These are phyloP conservation scores for Candida tibetensis DNA, from an alignment of 805 yeast species.

Conservation along the genomic window DNA sequence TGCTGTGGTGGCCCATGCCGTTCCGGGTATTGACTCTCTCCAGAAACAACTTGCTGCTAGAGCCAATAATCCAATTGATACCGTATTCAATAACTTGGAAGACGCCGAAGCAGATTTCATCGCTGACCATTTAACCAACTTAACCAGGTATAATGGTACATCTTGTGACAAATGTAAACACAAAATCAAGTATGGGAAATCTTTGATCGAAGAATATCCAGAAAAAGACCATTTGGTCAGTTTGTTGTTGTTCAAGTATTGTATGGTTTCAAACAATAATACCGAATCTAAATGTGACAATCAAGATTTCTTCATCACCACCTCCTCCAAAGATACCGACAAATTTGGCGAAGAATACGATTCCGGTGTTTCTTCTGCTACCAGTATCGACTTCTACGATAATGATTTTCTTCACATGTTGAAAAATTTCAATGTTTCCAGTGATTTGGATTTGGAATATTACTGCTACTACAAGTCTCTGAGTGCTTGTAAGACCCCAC, in stretches of 20 bases:
- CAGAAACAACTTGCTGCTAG: slow-evolving; percentile 21
- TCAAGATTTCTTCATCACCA: slow-evolving; percentile 37
- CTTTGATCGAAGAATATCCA: slow-evolving; percentile 26
- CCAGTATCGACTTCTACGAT: slow-evolving; percentile 33
- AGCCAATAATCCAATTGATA: slow-evolving; percentile 22
- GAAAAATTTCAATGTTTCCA: slow-evolving; percentile 33
- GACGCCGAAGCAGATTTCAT: slow-evolving; percentile 29
- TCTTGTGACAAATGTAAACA: slow-evolving; percentile 36
- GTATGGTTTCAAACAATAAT: slow-evolving; percentile 27
- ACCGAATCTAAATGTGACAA: slow-evolving; percentile 32
- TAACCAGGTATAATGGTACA: slow-evolving; percentile 31
- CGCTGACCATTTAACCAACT: slow-evolving; percentile 23
- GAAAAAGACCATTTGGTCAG: slow-evolving; percentile 34
- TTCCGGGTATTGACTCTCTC: slow-evolving; percentile 26
- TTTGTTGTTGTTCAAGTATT: slow-evolving; percentile 35
- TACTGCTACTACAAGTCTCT: slow-evolving; percentile 52
- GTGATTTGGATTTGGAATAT: slow-evolving; percentile 40
- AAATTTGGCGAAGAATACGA: slow-evolving; percentile 13
- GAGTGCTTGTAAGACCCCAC: slow-evolving; percentile 49
- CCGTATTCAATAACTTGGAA: slow-evolving; percentile 23
- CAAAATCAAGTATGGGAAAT: slow-evolving; percentile 29
- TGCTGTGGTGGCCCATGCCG: slow-evolving; percentile 15
- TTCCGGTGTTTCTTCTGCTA: slow-evolving; percentile 23
- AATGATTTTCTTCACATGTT: slow-evolving; percentile 40
- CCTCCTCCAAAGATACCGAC: slow-evolving; percentile 17